Conservation (phyloP, 352 stramenopile species). For the Saprolegnia diclina region DNA sequence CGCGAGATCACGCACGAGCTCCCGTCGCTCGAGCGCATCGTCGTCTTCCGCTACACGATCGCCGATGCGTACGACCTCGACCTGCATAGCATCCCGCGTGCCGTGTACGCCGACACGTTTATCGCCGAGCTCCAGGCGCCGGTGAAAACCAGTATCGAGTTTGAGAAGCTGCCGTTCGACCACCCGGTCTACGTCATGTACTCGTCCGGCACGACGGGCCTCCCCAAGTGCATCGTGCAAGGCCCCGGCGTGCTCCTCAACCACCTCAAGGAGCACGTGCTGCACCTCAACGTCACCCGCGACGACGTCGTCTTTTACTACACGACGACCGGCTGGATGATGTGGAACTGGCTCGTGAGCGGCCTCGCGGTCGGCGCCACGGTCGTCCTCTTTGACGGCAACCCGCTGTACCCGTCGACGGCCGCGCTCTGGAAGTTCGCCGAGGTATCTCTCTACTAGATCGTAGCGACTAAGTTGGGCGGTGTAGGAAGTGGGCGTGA, state of each 20-base stretch:
- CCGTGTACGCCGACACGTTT: conserved; percentile 54
- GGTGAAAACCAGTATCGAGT: conserved; percentile 40
- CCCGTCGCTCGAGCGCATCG: conserved; percentile 39
- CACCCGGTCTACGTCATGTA: conserved; percentile 87
- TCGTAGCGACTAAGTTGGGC: neutral
- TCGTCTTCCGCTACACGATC: conserved; percentile 63
- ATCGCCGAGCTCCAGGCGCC: conserved; percentile 30
- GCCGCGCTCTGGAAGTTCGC: conserved; percentile 55
- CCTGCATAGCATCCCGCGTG: conserved; percentile 46
- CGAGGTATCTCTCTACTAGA: conserved; percentile 29
- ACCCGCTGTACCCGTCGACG: conserved; percentile 56
- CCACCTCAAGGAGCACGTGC: conserved; percentile 74
- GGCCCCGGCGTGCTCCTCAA: conserved; percentile 67
- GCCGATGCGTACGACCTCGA: conserved; percentile 47
- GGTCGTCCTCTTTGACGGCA: conserved; percentile 73
- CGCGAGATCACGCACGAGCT: conserved; percentile 54
- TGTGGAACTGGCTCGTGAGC: conserved; percentile 85
- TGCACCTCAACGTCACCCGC: conserved; percentile 61
- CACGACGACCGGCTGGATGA: conserved; percentile 83
- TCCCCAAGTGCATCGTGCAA: conserved; percentile 85
- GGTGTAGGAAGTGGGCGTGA: conserved; percentile 44
- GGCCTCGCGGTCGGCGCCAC: conserved; percentile 60
- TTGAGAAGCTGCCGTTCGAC: conserved; percentile 73
- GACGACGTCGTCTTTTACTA: conserved; percentile 77
- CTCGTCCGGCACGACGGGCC: conserved; percentile 75